phyloP scores from a whole-genome alignment of 148 eudicot genomes.

The Selenicereus undatus region DNA sequence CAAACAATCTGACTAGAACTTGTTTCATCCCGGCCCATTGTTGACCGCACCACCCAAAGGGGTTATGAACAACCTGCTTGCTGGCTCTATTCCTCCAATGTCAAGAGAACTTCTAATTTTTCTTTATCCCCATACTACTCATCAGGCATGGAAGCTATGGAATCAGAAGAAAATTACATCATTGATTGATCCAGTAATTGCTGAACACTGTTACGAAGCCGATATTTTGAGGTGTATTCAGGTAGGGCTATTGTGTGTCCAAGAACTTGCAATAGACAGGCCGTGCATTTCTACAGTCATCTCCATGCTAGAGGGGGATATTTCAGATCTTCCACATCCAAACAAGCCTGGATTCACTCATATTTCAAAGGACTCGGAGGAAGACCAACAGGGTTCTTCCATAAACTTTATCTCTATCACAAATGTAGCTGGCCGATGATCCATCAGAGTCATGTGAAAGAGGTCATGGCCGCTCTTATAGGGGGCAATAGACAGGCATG shows the following conservation, averaged over 20 bases:
- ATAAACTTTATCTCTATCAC: constrained; percentile 21
- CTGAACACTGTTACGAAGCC: constrained; percentile 5
- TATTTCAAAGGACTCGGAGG: constrained; percentile 3
- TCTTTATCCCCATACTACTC: neutral
- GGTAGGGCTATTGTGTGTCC: constrained; percentile 38
- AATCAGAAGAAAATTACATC: constrained; percentile 18
- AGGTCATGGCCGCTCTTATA: neutral
- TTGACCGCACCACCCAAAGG: too few relatives aligned
- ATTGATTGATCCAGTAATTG: constrained; percentile 21
- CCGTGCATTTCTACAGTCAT: constrained; percentile 31
- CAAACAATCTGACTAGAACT: too few relatives aligned
- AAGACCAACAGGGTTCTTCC: constrained; percentile 7
- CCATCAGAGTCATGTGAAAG: neutral
- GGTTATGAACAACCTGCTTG: neutral
- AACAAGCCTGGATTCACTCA: constrained; percentile 20
- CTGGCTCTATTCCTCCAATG: neutral
- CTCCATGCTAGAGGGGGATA: constrained; percentile 31
- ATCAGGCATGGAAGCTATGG: constrained; percentile 32
- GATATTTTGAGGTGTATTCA: constrained; percentile 30
- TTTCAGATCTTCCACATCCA: constrained; percentile 28
- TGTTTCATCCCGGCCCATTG: too few relatives aligned
- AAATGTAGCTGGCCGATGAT: constrained; percentile 8
- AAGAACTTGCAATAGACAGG: constrained; percentile 33
- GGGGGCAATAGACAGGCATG: neutral
- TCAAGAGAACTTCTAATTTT: neutral